Conservation (phyloP, 352 stramenopile species). For the Phytophthora pseudosyringae region DNA sequence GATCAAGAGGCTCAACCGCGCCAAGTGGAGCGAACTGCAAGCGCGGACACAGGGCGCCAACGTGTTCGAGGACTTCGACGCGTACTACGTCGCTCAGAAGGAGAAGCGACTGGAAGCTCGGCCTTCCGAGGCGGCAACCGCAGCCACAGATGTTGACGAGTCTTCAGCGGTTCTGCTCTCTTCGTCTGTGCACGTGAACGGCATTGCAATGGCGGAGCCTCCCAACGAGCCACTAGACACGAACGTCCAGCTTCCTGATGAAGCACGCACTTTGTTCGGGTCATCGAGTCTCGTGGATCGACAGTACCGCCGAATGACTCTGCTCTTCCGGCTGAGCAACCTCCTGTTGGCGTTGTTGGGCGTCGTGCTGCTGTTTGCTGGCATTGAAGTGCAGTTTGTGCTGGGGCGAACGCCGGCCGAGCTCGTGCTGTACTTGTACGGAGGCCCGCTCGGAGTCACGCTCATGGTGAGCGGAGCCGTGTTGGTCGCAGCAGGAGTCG, state of each 20-base stretch:
- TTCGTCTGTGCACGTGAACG: constrained; percentile 2
- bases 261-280: constrained; percentile 55
- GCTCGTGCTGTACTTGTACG: constrained; percentile 57
- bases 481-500: constrained; percentile 30
- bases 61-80: constrained; percentile 59
- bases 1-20: constrained; percentile 63
- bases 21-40: constrained; percentile 70
- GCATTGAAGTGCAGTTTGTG: constrained; percentile 58
- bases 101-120: constrained; percentile 37
- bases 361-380: constrained; percentile 52
- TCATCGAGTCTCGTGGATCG: constrained; percentile 35
- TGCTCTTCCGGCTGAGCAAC: constrained; percentile 45
- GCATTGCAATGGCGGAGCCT: background rate
- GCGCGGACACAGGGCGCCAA: constrained; percentile 38
- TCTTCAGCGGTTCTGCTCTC: constrained; percentile 14
- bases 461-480: constrained; percentile 35
- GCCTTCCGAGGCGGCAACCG: constrained; percentile 25
- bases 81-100: constrained; percentile 46
- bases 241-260: constrained; percentile 43
- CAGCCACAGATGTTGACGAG: constrained; percentile 20
- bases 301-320: constrained; percentile 47
- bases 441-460: constrained; percentile 40
- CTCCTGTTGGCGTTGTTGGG: constrained; percentile 42
- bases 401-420: constrained; percentile 62
- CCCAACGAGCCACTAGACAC: constrained; percentile 18